Base-by-base conservation (phyloP, 441 rosid genomes). In the Gossypium gossypioides region DNA sequence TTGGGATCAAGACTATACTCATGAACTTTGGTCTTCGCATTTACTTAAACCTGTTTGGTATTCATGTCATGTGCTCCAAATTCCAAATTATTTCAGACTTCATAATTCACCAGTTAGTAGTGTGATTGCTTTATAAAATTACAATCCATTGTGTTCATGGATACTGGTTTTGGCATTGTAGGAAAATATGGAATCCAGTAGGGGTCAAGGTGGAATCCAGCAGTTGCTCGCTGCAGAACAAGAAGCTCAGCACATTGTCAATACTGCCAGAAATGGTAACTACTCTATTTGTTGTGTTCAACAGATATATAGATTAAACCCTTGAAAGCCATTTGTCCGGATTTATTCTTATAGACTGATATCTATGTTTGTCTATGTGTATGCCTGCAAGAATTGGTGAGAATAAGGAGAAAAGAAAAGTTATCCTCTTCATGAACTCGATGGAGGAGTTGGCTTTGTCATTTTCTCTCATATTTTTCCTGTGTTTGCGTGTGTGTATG, bases 241-340 rank as follows among this genome's bases (percentile, higher is more conserved):
- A 81, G 97, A 90, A 77, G 94, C 99, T 81, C 97, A 90, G 75
- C 96, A 86, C 75, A 89, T 90, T 80, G 96, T 91, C 75, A 87
- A 85, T 83, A 77, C 91, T 77, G 91, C 97, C 10, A 84, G 96
- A 78, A 84, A 18, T 60, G 82, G 97, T 91, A 74, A 74, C 54
- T 8, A 51, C 68, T 51, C 44, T 16, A 44, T 50, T 48, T 12
- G 12, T 34, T 10, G 52, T 4, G 21, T 68, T 68, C 42, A 24
- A 13, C 10, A 32, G 8, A 3, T 21, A 19, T 18, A 9, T 42
- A 60, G 22, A 61, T 46, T 46, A 16, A 29, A 42, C 12, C 10
- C 1, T 22, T 46, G 7, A 42, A 10, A 50, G 27, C 8, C 2
- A 27, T 66, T 12, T 19, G 10, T 13, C 13, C 13, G 12, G 55